A percentile compares a stretch with the other conserved stretches of the same genome.
Conservation (phyloP, 495 filamentous ascomycete species). For the Viridothelium virens region DNA sequence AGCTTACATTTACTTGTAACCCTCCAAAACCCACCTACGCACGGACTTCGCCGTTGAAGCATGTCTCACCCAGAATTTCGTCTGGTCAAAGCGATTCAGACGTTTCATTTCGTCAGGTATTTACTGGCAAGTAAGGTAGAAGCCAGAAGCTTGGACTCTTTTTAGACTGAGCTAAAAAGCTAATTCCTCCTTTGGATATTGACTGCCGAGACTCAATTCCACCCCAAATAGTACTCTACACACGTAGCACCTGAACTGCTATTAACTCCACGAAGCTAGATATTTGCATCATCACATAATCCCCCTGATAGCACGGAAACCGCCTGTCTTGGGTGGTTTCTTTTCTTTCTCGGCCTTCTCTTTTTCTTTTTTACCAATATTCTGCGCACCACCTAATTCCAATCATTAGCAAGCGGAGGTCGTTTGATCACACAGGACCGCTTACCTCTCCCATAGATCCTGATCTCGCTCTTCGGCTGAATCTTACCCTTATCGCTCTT, state of each 20-base stretch:
- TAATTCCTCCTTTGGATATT: neutral
- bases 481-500: slow-evolving; percentile 30
- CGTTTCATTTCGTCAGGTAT: no score
- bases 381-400: slow-evolving; percentile 30
- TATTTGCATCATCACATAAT: slow-evolving; percentile 10
- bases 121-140: no score
- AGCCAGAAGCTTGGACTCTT: no score
- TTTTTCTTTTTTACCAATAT: slow-evolving; percentile 27
- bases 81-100: neutral
- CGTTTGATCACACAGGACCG: neutral
- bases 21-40: no score
- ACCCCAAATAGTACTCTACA: neutral
- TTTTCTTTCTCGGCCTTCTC: slow-evolving; percentile 12
- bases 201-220: neutral
- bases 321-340: slow-evolving; percentile 13
- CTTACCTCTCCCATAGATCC: slow-evolving; percentile 38
- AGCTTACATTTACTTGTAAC: neutral
- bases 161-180: neutral
- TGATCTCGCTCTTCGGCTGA: slow-evolving; percentile 29
- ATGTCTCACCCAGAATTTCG: no score
- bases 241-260: no score
- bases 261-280: no score
- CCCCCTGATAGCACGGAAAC: slow-evolving; percentile 11
- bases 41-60: no score
- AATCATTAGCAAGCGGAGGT: neutral